Evolutionary conservation across 192 early-diverging fungal genomes (phyloP), one percentile per base, ranked within the genome.

Genomic region (Pilobolus umbonatus): DNA sequence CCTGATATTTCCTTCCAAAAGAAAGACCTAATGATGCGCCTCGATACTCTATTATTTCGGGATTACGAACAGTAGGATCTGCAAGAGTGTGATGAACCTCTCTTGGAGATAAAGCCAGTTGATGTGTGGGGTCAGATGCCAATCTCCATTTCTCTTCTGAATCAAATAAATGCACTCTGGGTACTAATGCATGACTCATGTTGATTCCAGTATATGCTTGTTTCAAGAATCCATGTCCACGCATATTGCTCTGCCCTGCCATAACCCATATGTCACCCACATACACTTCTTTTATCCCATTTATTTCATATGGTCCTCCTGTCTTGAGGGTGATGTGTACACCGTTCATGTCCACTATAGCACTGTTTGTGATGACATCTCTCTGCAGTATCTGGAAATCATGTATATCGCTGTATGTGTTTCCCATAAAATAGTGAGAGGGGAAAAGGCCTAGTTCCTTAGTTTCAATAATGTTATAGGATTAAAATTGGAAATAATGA

Each of bases 241-340:
- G 38, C 70, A 72, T 72, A 29, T 72, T 72, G 43, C 70, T 72
- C 26, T 72, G 70, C 0, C 70, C 70, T 3, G 70, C 60, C 40
- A 72, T 36, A 15, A 72, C 39, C 70, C 70, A 72, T 7, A 72
- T 50, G 62, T 72, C 70, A 10, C 70, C 70, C 0, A 72, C 70
- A 5, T 48, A 58, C 6, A 72, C 60, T 14, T 66, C 40, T 17
- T 34, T 19, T 0, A 49, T 59, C 19, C 59, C 43, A 9, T 56
- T 64, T 11, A 72, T 48, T 1, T 1, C 42, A 22, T 67, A 67
- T 2, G 70, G 70, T 0, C 70, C 70, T 3, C 70, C 70, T 1
- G 50, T 47, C 3, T 22, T 36, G 17, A 21, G 17, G 17, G 11
- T 21, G 31, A 32, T 51, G 0, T 22, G 4, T 25, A 43, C 15